These are phyloP conservation scores for Clitoria ternatea DNA, from an alignment of 306 rosid genomes.

Conservation along the genomic window DNA sequence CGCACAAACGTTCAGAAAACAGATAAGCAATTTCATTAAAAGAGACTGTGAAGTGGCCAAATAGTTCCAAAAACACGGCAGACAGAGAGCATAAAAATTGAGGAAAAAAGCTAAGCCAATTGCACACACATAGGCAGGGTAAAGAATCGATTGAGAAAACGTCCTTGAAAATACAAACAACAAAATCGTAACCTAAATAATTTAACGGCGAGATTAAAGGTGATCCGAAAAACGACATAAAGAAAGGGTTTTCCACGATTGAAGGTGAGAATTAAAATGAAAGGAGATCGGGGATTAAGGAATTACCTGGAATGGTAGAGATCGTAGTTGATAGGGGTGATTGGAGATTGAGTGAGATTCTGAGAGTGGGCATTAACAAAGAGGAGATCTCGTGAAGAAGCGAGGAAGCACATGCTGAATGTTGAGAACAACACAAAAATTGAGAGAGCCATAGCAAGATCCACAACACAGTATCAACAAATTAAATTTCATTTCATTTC, in stretches of 20 bases:
- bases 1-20: slow-evolving; percentile 28
- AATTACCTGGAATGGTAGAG: slow-evolving; percentile 86
- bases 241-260: background rate
- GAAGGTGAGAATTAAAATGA: background rate
- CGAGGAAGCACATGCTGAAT: slow-evolving; percentile 34
- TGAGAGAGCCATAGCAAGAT: slow-evolving; percentile 61
- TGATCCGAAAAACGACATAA: background rate
- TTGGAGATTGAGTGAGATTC: slow-evolving; percentile 28
- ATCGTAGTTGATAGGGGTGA: slow-evolving; percentile 65
- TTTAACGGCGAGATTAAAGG: background rate
- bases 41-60: background rate
- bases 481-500: slow-evolving; percentile 10
- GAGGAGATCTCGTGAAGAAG: slow-evolving; percentile 37
- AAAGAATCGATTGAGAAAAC: background rate
- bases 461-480: background rate
- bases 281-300: background rate
- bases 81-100: slow-evolving; percentile 10
- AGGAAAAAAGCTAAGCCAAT: background rate
- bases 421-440: slow-evolving; percentile 24
- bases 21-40: background rate
- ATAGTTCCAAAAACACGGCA: background rate
- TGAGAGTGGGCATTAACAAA: slow-evolving; percentile 38
- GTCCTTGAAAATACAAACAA: background rate
- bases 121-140: background rate
- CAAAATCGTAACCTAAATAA: slow-evolving; percentile 14